Percentiles rank a stretch among this genome's conserved stretches.
Evolutionary conservation across 2,329 filamentous ascomycete species (phyloP).

Genomic region (Fusarium buxicola): DNA sequence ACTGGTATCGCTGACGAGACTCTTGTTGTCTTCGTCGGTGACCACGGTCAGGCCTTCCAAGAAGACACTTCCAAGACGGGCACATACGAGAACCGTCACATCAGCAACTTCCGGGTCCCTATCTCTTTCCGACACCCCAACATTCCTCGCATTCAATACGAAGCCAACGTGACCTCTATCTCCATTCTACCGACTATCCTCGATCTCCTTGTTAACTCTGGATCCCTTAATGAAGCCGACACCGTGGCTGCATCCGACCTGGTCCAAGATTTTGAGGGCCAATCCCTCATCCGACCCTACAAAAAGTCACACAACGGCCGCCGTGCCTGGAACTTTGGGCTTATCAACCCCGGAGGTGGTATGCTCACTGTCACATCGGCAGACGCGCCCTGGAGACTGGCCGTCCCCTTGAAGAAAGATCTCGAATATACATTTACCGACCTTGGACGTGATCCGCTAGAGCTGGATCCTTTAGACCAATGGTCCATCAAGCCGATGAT

Average conservation of each 20-base stretch:
- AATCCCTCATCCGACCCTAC: conserved; percentile 48
- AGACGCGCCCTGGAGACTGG: conserved; percentile 48
- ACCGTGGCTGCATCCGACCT: conserved; percentile 45
- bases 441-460: conserved; percentile 44
- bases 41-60: conserved; percentile 50
- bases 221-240: conserved; percentile 43
- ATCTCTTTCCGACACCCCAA: conserved; percentile 48
- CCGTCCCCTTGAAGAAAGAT: conserved; percentile 48
- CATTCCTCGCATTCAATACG: conserved; percentile 47
- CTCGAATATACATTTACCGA: conserved; percentile 51
- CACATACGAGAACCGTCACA: conserved; percentile 49
- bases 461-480: conserved; percentile 41
- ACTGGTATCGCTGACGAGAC: conserved; percentile 50
- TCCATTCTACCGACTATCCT: conserved; percentile 50
- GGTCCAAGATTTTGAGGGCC: conserved; percentile 48
- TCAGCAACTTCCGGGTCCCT: conserved; percentile 49
- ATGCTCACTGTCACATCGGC: conserved; percentile 49
- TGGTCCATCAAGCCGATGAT: conserved; percentile 44
- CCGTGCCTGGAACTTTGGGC: conserved; percentile 49
- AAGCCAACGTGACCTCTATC: conserved; percentile 47
- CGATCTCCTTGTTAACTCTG: conserved; percentile 48
- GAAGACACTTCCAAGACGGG: conserved; percentile 48
- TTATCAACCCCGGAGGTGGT: conserved; percentile 50
- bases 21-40: conserved; percentile 49
- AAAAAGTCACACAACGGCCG: conserved; percentile 38